Evolutionary conservation across 345 rosid genomes (phyloP).

Genomic region (Populus tremula): DNA sequence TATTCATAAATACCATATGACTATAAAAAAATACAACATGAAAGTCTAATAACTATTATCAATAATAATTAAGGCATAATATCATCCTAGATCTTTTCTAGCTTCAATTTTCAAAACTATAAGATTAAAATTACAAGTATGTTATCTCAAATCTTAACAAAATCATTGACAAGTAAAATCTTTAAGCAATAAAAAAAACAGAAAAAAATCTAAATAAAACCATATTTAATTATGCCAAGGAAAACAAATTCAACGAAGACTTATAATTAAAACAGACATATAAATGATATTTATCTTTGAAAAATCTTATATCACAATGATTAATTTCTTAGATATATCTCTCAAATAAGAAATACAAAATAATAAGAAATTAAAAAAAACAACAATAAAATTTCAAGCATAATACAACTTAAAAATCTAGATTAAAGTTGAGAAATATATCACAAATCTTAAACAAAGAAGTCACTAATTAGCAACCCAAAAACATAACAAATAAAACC

Average conservation of each 20-base stretch:
- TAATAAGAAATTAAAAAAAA: no score
- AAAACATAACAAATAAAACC: no score
- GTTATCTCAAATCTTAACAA: not conserved
- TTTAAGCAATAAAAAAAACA: no score
- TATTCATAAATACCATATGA: not conserved
- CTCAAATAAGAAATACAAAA: not conserved
- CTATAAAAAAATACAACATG: no score
- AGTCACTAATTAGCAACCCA: no score
- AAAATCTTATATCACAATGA: no score
- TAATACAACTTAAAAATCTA: no score
- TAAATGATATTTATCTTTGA: not conserved
- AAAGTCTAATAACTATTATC: not conserved
- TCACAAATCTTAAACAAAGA: no score
- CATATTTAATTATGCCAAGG: not conserved
- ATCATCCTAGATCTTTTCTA: not conserved
- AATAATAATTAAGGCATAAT: not conserved
- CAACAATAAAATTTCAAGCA: no score
- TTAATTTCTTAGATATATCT: not conserved
- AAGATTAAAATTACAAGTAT: not conserved
- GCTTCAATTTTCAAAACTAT: no score
- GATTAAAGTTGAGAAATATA: no score
- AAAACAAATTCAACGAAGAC: no score
- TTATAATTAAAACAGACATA: not conserved
- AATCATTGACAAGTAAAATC: not conserved
- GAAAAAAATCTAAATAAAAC: not conserved